A percentile compares a stretch with the other conserved stretches of the same genome.
Evolutionary conservation across 2,329 filamentous ascomycete species (phyloP).

Genomic region (Ophiostoma tasmaniense): DNA sequence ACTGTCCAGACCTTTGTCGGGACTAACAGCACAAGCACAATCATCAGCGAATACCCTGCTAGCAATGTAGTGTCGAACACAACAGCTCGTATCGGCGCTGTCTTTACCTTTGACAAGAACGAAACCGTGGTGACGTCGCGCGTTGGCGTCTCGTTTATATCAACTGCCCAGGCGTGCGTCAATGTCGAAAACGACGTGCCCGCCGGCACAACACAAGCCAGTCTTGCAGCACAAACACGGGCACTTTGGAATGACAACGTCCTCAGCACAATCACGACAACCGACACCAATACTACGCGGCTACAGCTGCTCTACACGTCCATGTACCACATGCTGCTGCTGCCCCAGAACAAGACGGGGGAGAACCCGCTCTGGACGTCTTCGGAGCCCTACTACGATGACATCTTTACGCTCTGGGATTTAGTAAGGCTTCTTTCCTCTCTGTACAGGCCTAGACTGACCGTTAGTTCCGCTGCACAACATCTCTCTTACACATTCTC

Average conservation of each 20-base stretch:
- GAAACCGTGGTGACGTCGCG: background rate
- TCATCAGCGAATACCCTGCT: background rate
- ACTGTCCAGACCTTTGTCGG: constrained; percentile 30
- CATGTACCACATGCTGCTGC: constrained; percentile 60
- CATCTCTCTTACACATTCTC: constrained; percentile 55
- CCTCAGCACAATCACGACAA: constrained; percentile 20
- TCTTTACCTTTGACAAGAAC: background rate
- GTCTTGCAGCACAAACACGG: background rate
- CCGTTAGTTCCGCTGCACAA: constrained; percentile 56
- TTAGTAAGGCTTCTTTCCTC: background rate
- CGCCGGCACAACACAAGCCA: background rate
- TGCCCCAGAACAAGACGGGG: constrained; percentile 61
- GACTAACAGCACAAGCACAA: constrained; percentile 37
- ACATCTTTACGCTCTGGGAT: background rate
- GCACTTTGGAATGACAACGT: background rate
- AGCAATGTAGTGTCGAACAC: background rate
- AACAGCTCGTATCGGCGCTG: background rate
- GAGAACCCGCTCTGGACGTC: constrained; percentile 61
- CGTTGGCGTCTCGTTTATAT: background rate
- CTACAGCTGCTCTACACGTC: constrained; percentile 57
- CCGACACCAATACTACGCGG: constrained; percentile 44
- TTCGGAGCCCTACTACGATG: constrained; percentile 39
- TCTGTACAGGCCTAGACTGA: background rate
- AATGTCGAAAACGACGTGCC: background rate
- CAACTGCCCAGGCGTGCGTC: background rate